phyloP scores from a whole-genome alignment of 1,139 yeast genomes.

The Suhomyces ambrosiae region DNA sequence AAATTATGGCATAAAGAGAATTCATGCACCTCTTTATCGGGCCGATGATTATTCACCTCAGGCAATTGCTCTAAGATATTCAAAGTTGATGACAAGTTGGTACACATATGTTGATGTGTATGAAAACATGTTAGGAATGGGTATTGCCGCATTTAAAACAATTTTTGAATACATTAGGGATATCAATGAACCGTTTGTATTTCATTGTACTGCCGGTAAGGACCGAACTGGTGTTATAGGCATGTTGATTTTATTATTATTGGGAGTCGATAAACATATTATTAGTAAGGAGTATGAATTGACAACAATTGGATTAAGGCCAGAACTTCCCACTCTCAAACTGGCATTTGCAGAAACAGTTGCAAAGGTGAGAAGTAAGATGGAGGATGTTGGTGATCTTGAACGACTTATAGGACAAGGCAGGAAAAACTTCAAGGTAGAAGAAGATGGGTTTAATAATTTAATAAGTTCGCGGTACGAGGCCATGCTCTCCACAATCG shows the following conservation, averaged over 20 bases:
- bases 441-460: constrained; percentile 54
- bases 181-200: constrained; percentile 53
- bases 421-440: constrained; percentile 42
- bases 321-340: constrained; percentile 46
- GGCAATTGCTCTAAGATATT: constrained; percentile 59
- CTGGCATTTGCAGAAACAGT: constrained; percentile 36
- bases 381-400: constrained; percentile 27
- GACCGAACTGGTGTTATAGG: constrained; percentile 81
- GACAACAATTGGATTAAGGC: constrained; percentile 64
- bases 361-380: constrained; percentile 30
- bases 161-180: constrained; percentile 60
- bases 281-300: constrained; percentile 75
- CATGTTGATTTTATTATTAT: constrained; percentile 63
- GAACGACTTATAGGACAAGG: constrained; percentile 36
- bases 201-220: constrained; percentile 87
- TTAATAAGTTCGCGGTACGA: constrained; percentile 69
- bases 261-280: constrained; percentile 66
- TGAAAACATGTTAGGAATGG: constrained; percentile 55
- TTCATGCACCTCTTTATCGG: constrained; percentile 63
- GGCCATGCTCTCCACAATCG: constrained; percentile 69
- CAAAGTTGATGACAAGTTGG: constrained; percentile 61
- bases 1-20: constrained; percentile 49
- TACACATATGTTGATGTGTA: constrained; percentile 67
- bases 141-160: constrained; percentile 44
- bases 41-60: constrained; percentile 65